phyloP scores from a whole-genome alignment of 2,329 filamentous ascomycete species.

The Xylaria sp. region DNA sequence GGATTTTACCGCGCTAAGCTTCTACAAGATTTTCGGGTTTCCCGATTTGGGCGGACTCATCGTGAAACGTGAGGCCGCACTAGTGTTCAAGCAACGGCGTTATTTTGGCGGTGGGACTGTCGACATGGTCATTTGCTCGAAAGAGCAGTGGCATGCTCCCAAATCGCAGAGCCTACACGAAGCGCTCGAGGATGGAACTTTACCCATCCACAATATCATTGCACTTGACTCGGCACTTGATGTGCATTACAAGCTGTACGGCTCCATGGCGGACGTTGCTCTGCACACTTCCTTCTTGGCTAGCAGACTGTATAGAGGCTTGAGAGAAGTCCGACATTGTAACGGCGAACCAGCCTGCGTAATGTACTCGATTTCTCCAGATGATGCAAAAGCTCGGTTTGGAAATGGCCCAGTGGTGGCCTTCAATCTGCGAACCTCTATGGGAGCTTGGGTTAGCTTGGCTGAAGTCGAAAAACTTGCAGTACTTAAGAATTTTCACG shows the following conservation, averaged over 20 bases:
- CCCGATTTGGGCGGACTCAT: conserved; percentile 89
- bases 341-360: conserved; percentile 74
- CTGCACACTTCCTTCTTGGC: conserved; percentile 76
- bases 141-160: conserved; percentile 83
- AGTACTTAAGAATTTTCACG: conserved; percentile 79
- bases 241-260: conserved; percentile 75
- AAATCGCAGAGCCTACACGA: conserved; percentile 81
- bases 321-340: conserved; percentile 72
- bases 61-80: conserved; percentile 76
- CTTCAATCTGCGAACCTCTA: conserved; percentile 80
- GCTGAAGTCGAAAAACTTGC: conserved; percentile 90
- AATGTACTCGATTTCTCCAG: conserved; percentile 65
- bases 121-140: conserved; percentile 83
- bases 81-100: conserved; percentile 71
- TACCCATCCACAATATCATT: conserved; percentile 90
- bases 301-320: conserved; percentile 65
- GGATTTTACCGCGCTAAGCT: conserved; percentile 87
- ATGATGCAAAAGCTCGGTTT: conserved; percentile 49
- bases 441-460: conserved; percentile 81
- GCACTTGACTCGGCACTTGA: conserved; percentile 81
- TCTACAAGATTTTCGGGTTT: conserved; percentile 99
- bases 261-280: conserved; percentile 75
- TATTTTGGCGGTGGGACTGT: conserved; percentile 98
- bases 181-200: conserved; percentile 87
- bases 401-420: conserved; percentile 79